Evolutionary conservation across 192 early-diverging fungal genomes (phyloP).

Genomic region (Backusella parvicylindrica): DNA sequence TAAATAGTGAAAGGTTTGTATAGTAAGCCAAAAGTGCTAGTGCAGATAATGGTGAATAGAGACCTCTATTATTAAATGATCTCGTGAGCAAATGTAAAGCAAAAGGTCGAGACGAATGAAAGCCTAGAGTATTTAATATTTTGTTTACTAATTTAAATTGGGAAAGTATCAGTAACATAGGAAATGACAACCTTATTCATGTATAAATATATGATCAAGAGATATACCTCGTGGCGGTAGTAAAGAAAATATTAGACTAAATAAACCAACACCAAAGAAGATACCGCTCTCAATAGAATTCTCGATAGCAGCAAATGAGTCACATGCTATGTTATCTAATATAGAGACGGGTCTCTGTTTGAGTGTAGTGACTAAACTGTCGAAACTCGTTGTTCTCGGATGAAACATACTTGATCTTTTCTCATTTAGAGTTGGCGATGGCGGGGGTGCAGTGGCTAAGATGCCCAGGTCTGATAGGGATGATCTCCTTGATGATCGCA

Average conservation of each 20-base stretch:
- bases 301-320: neutral
- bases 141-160: slow-evolving; percentile 19
- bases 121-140: slow-evolving; percentile 26
- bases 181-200: neutral
- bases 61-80: slow-evolving; percentile 13
- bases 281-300: slow-evolving; percentile 24
- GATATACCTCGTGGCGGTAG: slow-evolving; percentile 31
- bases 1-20: slow-evolving; percentile 27
- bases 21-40: slow-evolving; percentile 28
- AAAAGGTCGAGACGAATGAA: slow-evolving; percentile 31
- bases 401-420: slow-evolving; percentile 5
- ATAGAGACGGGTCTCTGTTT: slow-evolving; percentile 1
- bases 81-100: slow-evolving; percentile 26
- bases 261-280: slow-evolving; percentile 31
- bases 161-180: neutral
- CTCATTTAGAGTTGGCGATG: neutral
- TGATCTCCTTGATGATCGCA: neutral
- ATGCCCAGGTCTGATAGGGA: neutral
- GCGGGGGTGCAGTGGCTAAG: slow-evolving; percentile 1
- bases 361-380: neutral
- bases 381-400: neutral
- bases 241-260: slow-evolving; percentile 34
- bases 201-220: neutral
- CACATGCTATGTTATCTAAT: neutral
- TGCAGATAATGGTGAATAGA: slow-evolving; percentile 25